Evolutionary conservation across 192 early-diverging fungal species (phyloP).

Genomic region (Cladochytrium replicatum): DNA sequence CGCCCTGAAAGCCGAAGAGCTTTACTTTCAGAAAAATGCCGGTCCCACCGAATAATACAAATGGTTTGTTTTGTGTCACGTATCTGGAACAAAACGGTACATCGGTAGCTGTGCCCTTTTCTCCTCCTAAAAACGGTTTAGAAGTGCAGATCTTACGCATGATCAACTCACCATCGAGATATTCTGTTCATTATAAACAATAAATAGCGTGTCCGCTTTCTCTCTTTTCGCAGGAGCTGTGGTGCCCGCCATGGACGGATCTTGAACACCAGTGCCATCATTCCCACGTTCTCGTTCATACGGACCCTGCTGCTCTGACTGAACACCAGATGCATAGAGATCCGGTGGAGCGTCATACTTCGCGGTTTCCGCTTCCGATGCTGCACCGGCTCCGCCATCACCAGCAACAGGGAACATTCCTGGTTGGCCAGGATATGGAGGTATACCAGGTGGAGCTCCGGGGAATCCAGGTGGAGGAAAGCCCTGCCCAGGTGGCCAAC

Average conservation of each 20-base stretch:
- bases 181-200: not conserved
- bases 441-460: slow-evolving; percentile 3
- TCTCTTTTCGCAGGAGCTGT: not conserved
- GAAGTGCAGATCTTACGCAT: no score
- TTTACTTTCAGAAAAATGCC: not conserved
- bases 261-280: not conserved
- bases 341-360: not conserved
- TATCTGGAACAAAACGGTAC: no score
- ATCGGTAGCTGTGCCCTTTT: slow-evolving; percentile 2
- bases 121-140: slow-evolving; percentile 1
- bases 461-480: not conserved
- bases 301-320: not conserved
- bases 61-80: not conserved
- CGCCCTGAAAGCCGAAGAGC: no score
- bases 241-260: not conserved
- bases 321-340: not conserved
- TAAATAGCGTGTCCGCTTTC: not conserved
- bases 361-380: not conserved
- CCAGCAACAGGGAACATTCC: slow-evolving; percentile 8
- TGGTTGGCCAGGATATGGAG: slow-evolving; percentile 1
- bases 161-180: not conserved
- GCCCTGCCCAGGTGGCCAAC: slow-evolving; percentile 1
- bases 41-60: not conserved
- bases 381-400: slow-evolving; percentile 6
- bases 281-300: not conserved